Conservation (phyloP, 225 moss, liverwort and hornwort genomes). For the Polytrichum formosum region DNA sequence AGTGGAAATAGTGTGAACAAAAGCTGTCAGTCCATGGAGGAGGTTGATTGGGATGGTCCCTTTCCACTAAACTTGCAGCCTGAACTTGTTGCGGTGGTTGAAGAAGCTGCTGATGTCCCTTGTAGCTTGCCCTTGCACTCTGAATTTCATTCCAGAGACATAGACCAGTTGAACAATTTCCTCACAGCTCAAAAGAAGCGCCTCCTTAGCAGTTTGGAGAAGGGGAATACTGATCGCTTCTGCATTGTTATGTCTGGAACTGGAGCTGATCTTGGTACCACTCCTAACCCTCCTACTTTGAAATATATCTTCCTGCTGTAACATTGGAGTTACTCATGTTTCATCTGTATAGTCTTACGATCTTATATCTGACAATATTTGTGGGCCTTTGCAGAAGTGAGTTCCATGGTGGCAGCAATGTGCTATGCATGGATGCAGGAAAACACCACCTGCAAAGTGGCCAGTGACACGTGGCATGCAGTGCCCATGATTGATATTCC, state of each 20-base stretch:
- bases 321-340: too few species aligned
- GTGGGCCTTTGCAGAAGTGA: slow-evolving; percentile 36
- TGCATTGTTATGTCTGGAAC: slow-evolving; percentile 36
- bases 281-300: neutral
- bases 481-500: slow-evolving; percentile 52
- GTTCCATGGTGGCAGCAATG: slow-evolving; percentile 46
- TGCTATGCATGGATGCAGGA: slow-evolving; percentile 55
- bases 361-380: too few species aligned
- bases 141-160: slow-evolving; percentile 37
- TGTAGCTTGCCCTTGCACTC: slow-evolving; percentile 35
- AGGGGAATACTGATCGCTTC: slow-evolving; percentile 39
- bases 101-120: slow-evolving; percentile 19
- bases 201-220: slow-evolving; percentile 29
- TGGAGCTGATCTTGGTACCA: slow-evolving; percentile 41
- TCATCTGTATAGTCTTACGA: too few species aligned
- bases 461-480: slow-evolving; percentile 42
- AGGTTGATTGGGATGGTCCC: slow-evolving; percentile 31
- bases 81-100: slow-evolving; percentile 13
- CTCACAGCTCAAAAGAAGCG: slow-evolving; percentile 46
- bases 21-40: slow-evolving; percentile 20
- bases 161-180: slow-evolving; percentile 46
- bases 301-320: too few species aligned
- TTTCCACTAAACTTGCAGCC: slow-evolving; percentile 16
- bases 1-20: slow-evolving; percentile 18
- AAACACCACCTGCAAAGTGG: slow-evolving; percentile 31